Evolutionary conservation across 306 rosid genomes (phyloP).

Genomic region (Sechiopsis laciniata): DNA sequence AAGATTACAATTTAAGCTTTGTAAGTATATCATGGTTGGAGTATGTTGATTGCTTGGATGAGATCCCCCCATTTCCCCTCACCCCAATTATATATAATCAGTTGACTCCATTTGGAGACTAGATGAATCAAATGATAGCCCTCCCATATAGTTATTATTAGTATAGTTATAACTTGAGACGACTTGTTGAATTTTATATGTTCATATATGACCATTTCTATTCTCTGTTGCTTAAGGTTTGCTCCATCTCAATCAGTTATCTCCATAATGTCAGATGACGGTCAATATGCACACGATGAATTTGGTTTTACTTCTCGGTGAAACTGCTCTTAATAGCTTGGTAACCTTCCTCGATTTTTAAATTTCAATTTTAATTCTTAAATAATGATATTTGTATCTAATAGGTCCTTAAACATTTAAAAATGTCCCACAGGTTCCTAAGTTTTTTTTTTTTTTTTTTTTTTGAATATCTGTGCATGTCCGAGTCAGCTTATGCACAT

Average conservation of each 20-base stretch:
- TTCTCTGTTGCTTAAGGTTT: conserved; percentile 23
- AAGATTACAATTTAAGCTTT: conserved; percentile 66
- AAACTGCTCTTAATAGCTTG: conserved; percentile 66
- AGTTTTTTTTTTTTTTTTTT: too few relatives aligned
- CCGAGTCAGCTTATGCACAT: too few relatives aligned
- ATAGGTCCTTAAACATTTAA: not conserved
- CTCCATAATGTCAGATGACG: conserved; percentile 49
- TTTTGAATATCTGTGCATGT: too few relatives aligned
- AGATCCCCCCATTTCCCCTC: too few relatives aligned
- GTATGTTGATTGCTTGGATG: conserved; percentile 14
- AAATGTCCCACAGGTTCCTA: too few relatives aligned
- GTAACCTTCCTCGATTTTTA: conserved; percentile 25
- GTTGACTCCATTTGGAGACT: not conserved
- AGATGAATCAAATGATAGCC: conserved; percentile 7
- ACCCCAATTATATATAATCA: not conserved
- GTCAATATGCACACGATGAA: conserved; percentile 63
- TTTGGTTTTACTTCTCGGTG: conserved; percentile 62
- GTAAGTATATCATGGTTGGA: conserved; percentile 41
- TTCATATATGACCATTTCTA: conserved; percentile 3
- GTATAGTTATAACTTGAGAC: not conserved
- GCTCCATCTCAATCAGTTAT: conserved; percentile 19
- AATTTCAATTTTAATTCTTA: too few relatives aligned
- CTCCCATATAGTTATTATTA: not conserved
- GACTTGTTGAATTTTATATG: not conserved
- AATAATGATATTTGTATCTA: too few relatives aligned